These are phyloP conservation scores for Epichloe brachyelytri DNA, from an alignment of 2,329 filamentous ascomycete genomes.

Conservation along the genomic window DNA sequence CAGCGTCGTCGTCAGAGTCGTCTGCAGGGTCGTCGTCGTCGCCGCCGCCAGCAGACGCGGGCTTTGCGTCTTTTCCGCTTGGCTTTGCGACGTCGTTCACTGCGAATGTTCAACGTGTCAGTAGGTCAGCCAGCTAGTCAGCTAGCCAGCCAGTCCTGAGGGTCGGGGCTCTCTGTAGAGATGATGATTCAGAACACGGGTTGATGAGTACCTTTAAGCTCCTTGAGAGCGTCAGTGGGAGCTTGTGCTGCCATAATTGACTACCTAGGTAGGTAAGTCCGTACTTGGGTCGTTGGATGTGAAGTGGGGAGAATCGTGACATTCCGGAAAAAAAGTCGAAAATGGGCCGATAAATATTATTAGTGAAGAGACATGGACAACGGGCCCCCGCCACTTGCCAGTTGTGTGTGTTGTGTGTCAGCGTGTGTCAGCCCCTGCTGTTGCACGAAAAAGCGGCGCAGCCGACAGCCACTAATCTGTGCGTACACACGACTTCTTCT, in stretches of 20 bases:
- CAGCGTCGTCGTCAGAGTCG: constrained; percentile 41
- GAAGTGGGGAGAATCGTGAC: constrained; percentile 1
- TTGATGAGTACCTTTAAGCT: constrained; percentile 26
- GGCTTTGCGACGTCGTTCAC: constrained; percentile 27
- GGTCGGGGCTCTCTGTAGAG: background rate
- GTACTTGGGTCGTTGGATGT: background rate
- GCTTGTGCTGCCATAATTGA: constrained; percentile 30
- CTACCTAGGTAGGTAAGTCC: background rate
- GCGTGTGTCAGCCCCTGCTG: too few species aligned
- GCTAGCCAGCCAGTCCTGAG: background rate
- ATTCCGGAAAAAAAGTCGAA: background rate
- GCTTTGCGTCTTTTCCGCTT: constrained; percentile 27
- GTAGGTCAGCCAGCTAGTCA: background rate
- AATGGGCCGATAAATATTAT: background rate
- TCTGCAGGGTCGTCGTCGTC: constrained; percentile 31
- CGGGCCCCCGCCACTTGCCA: background rate
- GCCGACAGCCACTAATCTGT: too few species aligned
- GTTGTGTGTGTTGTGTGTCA: too few species aligned
- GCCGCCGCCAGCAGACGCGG: constrained; percentile 24
- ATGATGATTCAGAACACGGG: background rate
- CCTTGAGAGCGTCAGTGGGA: constrained; percentile 30
- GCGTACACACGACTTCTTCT: too few species aligned
- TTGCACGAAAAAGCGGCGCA: too few species aligned
- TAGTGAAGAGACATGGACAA: too few species aligned
- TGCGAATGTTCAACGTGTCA: constrained; percentile 8